These are phyloP conservation scores for Penicillium ucsense DNA, from an alignment of 495 filamentous ascomycete genomes.

Conservation along the genomic window DNA sequence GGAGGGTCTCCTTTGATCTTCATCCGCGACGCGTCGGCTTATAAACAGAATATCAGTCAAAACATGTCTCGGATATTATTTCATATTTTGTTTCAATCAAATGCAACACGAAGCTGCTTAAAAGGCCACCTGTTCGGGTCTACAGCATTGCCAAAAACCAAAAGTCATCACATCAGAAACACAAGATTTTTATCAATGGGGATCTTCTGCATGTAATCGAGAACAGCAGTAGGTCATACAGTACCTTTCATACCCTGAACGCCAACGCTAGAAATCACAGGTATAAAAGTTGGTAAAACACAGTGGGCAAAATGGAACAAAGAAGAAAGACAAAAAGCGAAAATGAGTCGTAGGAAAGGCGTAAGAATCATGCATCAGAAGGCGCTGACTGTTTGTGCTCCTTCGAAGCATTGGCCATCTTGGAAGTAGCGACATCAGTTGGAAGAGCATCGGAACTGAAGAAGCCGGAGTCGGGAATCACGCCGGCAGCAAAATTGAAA, in stretches of 20 bases:
- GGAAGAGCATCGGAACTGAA: slow-evolving; percentile 31
- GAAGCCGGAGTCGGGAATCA: slow-evolving; percentile 30
- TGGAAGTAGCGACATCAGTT: slow-evolving; percentile 10
- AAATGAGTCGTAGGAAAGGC: slow-evolving; percentile 1
- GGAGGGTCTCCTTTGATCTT: too few relatives aligned
- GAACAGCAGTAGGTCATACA: not conserved
- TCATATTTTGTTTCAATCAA: not conserved
- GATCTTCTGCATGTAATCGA: too few relatives aligned
- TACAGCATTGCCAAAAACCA: slow-evolving; percentile 7
- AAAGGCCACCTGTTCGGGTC: slow-evolving; percentile 5
- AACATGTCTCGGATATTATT: not conserved
- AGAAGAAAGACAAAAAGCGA: not conserved
- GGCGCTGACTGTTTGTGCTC: slow-evolving; percentile 10
- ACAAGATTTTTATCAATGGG: not conserved
- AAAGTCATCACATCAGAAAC: slow-evolving; percentile 3
- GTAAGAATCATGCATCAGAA: slow-evolving; percentile 5
- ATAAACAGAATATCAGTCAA: too few relatives aligned
- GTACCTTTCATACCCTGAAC: slow-evolving; percentile 18
- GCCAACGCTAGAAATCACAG: slow-evolving; percentile 27
- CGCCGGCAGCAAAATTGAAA: slow-evolving; percentile 21
- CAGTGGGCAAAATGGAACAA: not conserved
- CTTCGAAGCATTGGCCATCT: slow-evolving; percentile 15
- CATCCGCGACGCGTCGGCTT: too few relatives aligned
- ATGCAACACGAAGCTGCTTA: not conserved
- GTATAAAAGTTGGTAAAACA: not conserved